Evolutionary conservation across 148 eudicot genomes (phyloP), one percentile per base, ranked within the genome.

Genomic region (Fagopyrum tataricum): DNA sequence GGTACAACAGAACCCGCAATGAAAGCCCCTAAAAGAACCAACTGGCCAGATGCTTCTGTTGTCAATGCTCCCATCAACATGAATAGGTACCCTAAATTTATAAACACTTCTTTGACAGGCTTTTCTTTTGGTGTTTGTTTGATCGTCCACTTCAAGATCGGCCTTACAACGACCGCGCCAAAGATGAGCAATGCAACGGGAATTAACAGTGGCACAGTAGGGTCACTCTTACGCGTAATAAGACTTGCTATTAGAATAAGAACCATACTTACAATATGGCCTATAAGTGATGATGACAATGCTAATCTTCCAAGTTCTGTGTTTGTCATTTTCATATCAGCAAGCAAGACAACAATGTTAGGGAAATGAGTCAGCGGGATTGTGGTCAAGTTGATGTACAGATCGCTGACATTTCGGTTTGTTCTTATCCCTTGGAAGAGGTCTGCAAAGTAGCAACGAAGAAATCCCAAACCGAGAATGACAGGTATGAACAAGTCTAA

Each of bases 301-400:
- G 90, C 90, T 58, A 92, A 51, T 20, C 89, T 72, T 0, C 97
- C 97, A 7, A 92, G 72, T 67, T 92, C 95, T 0, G 95, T 86
- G 74, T 79, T 86, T 39, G 85, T 77, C 20, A 89, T 79, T 23
- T 86, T 86, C 6, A 92, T 76, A 46, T 91, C 97, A 7, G 76
- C 49, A 1, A 90, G 77, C 26, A 90, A 79, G 76, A 82, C 79
- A 7, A 80, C 82, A 41, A 84, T 79, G 12, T 86, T 92, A 1
- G 89, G 91, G 72, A 88, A 89, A 18, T 75, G 7, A 2, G 78
- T 78, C 10, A 81, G 40, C 0, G 67, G 59, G 39, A 76, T 4
- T 43, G 61, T 31, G 1, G 78, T 17, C 13, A 74, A 40, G 8
- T 52, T 18, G 0, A 78, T 4, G 0, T 52, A 42, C 0, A 83